These are phyloP conservation scores for Coemansia sp. DNA, from an alignment of 192 early-diverging fungal species.

Conservation along the genomic window DNA sequence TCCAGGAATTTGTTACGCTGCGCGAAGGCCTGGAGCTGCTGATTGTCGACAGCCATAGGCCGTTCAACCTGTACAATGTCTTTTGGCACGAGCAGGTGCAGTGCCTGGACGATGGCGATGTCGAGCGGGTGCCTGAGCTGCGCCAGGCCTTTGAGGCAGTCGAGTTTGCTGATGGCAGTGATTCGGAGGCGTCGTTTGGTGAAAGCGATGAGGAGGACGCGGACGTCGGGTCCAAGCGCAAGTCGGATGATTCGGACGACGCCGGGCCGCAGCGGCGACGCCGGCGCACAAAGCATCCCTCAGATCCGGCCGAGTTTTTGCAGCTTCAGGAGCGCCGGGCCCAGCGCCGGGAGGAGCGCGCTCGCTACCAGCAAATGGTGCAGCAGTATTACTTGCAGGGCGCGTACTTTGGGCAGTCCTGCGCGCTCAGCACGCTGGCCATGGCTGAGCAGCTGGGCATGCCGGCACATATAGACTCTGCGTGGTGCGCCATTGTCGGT, in stretches of 20 bases:
- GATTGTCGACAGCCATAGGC: constrained; percentile 84
- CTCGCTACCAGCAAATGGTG: constrained; percentile 44
- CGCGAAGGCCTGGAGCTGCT: constrained; percentile 60
- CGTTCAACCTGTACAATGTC: constrained; percentile 78
- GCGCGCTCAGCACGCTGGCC: constrained; percentile 63
- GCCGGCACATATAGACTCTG: constrained; percentile 56
- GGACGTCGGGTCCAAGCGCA: not conserved
- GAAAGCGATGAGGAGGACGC: constrained; percentile 2
- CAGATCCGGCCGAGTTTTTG: constrained; percentile 48
- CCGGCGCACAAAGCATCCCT: constrained; percentile 9
- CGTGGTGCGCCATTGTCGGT: constrained; percentile 85
- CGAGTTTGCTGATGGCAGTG: constrained; percentile 24
- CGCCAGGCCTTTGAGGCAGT: constrained; percentile 59
- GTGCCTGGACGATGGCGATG: constrained; percentile 82
- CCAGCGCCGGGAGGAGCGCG: constrained; percentile 26
- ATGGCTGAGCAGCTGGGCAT: constrained; percentile 70
- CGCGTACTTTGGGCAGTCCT: constrained; percentile 67
- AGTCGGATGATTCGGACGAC: not conserved
- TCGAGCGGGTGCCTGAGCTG: constrained; percentile 60
- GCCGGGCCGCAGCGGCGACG: not conserved
- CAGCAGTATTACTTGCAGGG: constrained; percentile 81
- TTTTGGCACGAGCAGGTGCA: constrained; percentile 71
- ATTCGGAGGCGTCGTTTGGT: constrained; percentile 6
- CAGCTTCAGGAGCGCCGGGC: constrained; percentile 35
- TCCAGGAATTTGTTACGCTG: constrained; percentile 57